Base-by-base conservation (phyloP, 2,329 filamentous ascomycete genomes). In the Cercospora sojina region DNA sequence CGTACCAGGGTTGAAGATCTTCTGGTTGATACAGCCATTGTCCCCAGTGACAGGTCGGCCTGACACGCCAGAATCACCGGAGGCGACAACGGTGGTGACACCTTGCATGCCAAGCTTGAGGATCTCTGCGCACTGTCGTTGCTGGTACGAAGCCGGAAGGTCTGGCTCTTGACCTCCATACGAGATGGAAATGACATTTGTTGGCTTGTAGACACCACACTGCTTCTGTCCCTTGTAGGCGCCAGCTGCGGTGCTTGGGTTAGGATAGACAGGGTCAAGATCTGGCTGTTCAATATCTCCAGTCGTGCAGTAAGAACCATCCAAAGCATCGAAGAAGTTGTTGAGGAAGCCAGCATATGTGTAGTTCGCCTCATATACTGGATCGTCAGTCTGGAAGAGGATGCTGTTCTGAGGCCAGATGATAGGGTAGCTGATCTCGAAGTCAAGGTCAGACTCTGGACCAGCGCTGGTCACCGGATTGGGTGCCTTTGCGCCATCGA, bases 141-240 rank as follows among this genome's bases (percentile, higher is more conserved):
- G 78, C 70, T 86, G 83, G 76, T 89, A 89, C 68, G 77, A 78
- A 5, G 80, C 75, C 0, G 86, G 85, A 20, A 87, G 78, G 23
- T 83, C 83, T 5, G 77, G 76, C 75, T 88, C 86, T 51, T 83
- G 80, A 51, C 83, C 84, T 61, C 85, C 85, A 73, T 88, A 89
- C 3, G 84, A 87, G 73, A 88, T 84, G 41, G 83, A 85, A 69
- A 88, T 82, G 6, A 87, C 85, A 68, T 86, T 85, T 9, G 85
- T 84, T 2, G 85, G 83, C 70, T 82, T 79, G 77, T 82, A 86
- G 20, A 81, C 79, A 7, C 70, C 70, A 57, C 83, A 83, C 59
- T 81, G 77, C 12, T 79, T 71, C 3, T 75, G 71, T 12, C 83
- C 83, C 61, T 82, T 80, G 76, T 86, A 87, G 59, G 69, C 67